These are phyloP conservation scores for Zymoseptoria brevis DNA, from an alignment of 2,329 filamentous ascomycete species.

Conservation along the genomic window DNA sequence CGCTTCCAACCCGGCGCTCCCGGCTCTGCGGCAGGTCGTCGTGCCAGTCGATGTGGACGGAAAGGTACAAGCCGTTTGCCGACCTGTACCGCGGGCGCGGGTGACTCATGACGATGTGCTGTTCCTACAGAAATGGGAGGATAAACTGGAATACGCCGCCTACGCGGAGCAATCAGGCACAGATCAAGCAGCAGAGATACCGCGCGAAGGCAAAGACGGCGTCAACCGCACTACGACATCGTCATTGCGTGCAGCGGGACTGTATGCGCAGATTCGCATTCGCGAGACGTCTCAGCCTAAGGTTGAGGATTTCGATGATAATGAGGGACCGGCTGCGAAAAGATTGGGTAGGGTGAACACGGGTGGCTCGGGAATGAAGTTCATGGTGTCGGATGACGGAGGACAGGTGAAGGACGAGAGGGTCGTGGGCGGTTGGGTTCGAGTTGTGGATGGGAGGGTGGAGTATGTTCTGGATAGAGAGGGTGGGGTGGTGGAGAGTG, in stretches of 20 bases:
- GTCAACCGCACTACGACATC: neutral
- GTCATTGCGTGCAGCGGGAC: neutral
- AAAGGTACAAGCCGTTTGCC: conserved; percentile 60
- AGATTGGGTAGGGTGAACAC: neutral
- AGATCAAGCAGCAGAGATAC: neutral
- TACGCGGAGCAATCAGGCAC: neutral
- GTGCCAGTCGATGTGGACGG: conserved; percentile 63
- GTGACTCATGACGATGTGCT: conserved; percentile 39
- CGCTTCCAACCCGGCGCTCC: conserved; percentile 24
- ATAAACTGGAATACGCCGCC: neutral
- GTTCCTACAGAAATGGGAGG: conserved; percentile 2
- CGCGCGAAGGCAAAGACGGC: neutral
- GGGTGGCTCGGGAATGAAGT: neutral
- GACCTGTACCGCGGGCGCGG: conserved; percentile 50
- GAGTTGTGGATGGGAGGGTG: neutral
- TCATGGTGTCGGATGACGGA: neutral
- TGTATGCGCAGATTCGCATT: neutral
- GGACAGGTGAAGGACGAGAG: neutral
- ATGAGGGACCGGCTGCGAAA: neutral
- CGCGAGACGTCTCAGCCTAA: neutral
- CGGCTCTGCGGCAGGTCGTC: conserved; percentile 51
- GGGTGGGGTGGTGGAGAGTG: neutral
- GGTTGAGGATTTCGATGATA: neutral
- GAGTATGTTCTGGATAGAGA: neutral
- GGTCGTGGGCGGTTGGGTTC: neutral